phyloP scores from a whole-genome alignment of 1,284 basidiomycete species.

The Moniliophthora roreri region DNA sequence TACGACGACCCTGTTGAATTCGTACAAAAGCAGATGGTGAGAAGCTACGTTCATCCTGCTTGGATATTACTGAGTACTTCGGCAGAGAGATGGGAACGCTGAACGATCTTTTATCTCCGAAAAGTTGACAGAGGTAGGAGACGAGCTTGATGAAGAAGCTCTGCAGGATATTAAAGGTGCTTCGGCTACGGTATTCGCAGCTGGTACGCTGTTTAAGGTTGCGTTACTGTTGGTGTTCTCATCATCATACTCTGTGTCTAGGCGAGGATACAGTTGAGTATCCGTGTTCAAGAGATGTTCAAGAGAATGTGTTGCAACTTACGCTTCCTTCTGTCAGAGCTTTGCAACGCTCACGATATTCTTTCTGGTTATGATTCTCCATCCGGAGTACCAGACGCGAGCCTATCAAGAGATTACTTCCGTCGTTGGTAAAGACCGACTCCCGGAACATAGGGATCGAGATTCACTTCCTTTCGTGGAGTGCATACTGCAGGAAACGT shows the following conservation, averaged over 20 bases:
- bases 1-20: slow-evolving; percentile 12
- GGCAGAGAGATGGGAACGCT: not conserved
- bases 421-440: not conserved
- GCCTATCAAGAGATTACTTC: slow-evolving; percentile 2
- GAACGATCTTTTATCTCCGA: slow-evolving; percentile 2
- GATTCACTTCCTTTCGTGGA: not conserved
- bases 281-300: too few species aligned
- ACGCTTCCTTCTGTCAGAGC: not conserved
- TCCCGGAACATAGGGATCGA: not conserved
- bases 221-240: not conserved
- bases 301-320: too few species aligned
- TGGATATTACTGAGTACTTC: not conserved
- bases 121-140: not conserved
- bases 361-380: not conserved
- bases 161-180: not conserved
- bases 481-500: not conserved
- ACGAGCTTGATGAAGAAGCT: not conserved
- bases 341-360: not conserved
- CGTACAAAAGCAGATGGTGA: slow-evolving; percentile 19
- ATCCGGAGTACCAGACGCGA: not conserved
- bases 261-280: too few species aligned
- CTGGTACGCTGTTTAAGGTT: not conserved
- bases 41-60: not conserved
- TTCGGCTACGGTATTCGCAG: not conserved
- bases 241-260: not conserved